phyloP scores from a whole-genome alignment of 1,284 basidiomycete species.

The Sporisorium reilianum region DNA sequence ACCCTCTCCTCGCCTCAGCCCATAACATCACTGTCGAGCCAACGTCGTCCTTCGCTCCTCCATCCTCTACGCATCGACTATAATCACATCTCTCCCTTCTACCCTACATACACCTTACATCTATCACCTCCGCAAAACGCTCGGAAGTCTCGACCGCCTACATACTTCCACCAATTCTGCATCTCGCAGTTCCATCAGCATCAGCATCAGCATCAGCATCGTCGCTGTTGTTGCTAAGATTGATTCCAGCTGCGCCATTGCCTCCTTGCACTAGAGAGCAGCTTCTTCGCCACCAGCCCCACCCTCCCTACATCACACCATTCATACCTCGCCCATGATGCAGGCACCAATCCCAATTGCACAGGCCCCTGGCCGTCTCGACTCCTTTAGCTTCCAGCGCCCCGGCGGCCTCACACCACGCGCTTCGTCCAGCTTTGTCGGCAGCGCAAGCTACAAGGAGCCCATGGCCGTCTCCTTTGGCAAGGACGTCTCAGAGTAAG shows the following conservation, averaged over 20 bases:
- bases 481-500: conserved; percentile 67
- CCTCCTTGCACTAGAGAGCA: neutral
- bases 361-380: conserved; percentile 36
- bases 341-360: conserved; percentile 55
- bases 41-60: neutral
- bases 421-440: conserved; percentile 51
- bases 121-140: conserved; percentile 23
- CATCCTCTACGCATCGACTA: conserved; percentile 18
- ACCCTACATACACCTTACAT: conserved; percentile 7
- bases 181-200: neutral
- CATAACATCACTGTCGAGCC: conserved; percentile 18
- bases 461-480: conserved; percentile 65
- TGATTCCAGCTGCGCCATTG: neutral
- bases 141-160: neutral
- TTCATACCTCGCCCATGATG: conserved; percentile 34
- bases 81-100: conserved; percentile 22
- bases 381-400: conserved; percentile 47
- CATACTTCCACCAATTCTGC: neutral
- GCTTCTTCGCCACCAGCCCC: neutral
- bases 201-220: neutral
- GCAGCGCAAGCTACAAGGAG: conserved; percentile 62
- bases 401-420: conserved; percentile 48
- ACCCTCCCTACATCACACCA: no score
- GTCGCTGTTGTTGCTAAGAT: neutral
- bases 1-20: conserved; percentile 5